These are phyloP conservation scores for Salix arbutifolia DNA, from an alignment of 345 rosid genomes.

Conservation along the genomic window DNA sequence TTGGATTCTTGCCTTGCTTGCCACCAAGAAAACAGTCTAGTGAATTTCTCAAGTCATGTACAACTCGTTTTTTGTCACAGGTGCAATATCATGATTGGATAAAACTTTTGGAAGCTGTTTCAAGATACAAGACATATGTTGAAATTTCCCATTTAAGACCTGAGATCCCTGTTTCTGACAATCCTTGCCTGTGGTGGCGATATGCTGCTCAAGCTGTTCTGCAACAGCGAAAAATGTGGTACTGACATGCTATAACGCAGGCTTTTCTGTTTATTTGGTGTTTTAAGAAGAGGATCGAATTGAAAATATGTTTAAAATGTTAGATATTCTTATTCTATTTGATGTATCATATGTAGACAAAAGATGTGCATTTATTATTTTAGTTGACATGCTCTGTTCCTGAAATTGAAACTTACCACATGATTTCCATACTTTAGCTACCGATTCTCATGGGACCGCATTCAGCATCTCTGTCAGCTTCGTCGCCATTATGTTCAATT, in stretches of 20 bases:
- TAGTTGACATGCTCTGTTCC: background rate
- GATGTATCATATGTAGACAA: background rate
- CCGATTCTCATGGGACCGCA: conserved; percentile 86
- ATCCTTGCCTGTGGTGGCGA: conserved; percentile 79
- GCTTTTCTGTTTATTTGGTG: background rate
- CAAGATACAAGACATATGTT: conserved; percentile 71
- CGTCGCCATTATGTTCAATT: conserved; percentile 82
- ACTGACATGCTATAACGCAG: conserved; percentile 1
- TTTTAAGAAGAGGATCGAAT: background rate
- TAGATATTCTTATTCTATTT: background rate
- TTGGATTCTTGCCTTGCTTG: background rate
- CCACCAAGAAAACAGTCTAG: background rate
- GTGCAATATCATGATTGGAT: conserved; percentile 97
- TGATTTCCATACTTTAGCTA: conserved; percentile 46
- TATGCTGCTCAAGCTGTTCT: conserved; percentile 85
- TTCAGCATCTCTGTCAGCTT: conserved; percentile 69
- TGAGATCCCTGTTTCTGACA: conserved; percentile 58
- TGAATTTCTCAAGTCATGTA: conserved; percentile 14
- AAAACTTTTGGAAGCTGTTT: conserved; percentile 82
- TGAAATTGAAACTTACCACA: conserved; percentile 25
- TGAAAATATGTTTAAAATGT: background rate
- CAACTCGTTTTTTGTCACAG: conserved; percentile 40
- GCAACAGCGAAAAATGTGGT: conserved; percentile 86
- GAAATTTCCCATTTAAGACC: conserved; percentile 95
- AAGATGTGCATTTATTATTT: background rate